Evolutionary conservation across 441 rosid species (phyloP), one percentile per base, ranked within the genome.

Genomic region (Erysimum cheiri): DNA sequence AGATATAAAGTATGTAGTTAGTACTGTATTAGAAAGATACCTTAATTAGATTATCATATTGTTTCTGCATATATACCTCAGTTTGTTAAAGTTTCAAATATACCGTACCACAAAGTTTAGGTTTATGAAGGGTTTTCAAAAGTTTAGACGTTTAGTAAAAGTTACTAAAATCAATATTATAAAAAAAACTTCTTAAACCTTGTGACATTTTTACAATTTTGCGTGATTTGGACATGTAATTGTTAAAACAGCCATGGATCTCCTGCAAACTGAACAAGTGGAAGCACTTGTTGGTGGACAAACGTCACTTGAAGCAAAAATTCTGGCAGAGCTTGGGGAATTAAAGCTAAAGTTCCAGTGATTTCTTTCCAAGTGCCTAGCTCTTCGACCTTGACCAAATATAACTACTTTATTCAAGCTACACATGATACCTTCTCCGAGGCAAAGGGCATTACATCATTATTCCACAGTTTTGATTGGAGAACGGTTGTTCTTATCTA

Each of bases 201-300:
- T 9, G 39, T 36, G 12, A 3, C 9, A 36, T 9, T 36, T 35
- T 8, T 0, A 9, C 3, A 1, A 11, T 22, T 22, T 22, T 22
- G 6, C 12, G 5, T 40, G 7, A 12, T 36, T 36, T 39, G 14
- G 19, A 41, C 47, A 41, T 41, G 17, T 6, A n/a, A 41, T 6
- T 41, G 47, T 6, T n/a, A 41, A 41, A 33, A 41, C 19, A 41
- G 47, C 47, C 47, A n/a, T 41, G 47, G 47, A 41, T 41, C 47
- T 41, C 8, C 47, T n/a, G 0, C 47, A 41, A 41, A 41, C 47
- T 41, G 17, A 41, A 41, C 19, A 41, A 41, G 47, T 41, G 17
- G 19, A 41, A 41, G 7, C 47, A 6, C 47, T 41, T n/a, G 3
- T 41, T 41, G 47, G 47, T 41, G 47, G 47, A 41, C 47, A 41